These are phyloP conservation scores for Septoria linicola DNA, from an alignment of 2,329 filamentous ascomycete species.

Conservation along the genomic window DNA sequence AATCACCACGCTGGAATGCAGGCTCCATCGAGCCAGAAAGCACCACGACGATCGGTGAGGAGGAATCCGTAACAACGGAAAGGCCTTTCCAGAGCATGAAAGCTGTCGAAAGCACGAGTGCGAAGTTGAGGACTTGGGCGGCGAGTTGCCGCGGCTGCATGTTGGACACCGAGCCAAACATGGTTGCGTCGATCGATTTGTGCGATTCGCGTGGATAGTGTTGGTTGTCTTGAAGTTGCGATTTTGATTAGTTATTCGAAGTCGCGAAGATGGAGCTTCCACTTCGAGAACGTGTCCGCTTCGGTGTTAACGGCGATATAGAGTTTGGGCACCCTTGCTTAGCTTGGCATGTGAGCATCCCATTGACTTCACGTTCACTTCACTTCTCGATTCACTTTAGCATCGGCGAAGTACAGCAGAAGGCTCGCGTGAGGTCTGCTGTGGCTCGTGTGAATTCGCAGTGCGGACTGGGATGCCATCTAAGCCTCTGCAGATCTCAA, in stretches of 20 bases:
- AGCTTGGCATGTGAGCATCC: not conserved
- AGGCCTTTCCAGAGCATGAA: constrained; percentile 94
- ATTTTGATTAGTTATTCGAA: too few species aligned
- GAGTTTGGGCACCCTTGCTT: constrained; percentile 1
- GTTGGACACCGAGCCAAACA: constrained; percentile 65
- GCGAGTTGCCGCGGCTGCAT: constrained; percentile 78
- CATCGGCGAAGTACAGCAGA: too few species aligned
- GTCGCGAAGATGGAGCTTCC: not conserved
- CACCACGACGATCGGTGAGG: constrained; percentile 74
- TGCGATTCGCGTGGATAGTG: not conserved
- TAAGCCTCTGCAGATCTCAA: too few species aligned
- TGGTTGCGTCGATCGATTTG: constrained; percentile 40
- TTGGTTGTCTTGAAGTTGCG: not conserved
- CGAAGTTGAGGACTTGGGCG: constrained; percentile 84
- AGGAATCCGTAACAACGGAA: constrained; percentile 68
- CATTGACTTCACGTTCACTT: not conserved
- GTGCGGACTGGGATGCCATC: too few species aligned
- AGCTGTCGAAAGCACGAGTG: constrained; percentile 81
- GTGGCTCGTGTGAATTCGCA: too few species aligned
- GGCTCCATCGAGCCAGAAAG: constrained; percentile 82
- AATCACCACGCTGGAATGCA: constrained; percentile 74
- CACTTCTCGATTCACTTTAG: not conserved
- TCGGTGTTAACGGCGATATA: constrained; percentile 6
- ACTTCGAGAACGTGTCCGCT: constrained; percentile 6
- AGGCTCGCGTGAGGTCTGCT: too few species aligned